phyloP scores from a whole-genome alignment of 1,139 yeast species.

The Taphrina deformans region DNA sequence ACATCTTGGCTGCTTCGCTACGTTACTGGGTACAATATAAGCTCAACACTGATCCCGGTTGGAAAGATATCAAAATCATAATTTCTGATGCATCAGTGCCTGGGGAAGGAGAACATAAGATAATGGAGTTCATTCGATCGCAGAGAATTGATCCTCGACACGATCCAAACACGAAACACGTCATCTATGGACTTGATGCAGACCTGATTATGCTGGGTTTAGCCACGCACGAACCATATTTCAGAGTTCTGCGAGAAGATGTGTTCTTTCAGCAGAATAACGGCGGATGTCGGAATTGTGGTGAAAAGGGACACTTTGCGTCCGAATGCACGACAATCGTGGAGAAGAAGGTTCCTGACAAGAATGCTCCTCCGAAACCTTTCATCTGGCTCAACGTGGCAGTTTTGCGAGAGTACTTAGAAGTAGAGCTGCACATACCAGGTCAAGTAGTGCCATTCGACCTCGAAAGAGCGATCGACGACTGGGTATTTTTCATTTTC shows the following conservation, averaged over 20 bases:
- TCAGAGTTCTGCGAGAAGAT: slow-evolving; percentile 89
- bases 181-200: slow-evolving; percentile 97
- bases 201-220: slow-evolving; percentile 96
- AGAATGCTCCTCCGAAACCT: slow-evolving; percentile 65
- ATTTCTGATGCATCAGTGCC: slow-evolving; percentile 98
- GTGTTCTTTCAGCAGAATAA: slow-evolving; percentile 73
- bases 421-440: slow-evolving; percentile 74
- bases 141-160: slow-evolving; percentile 73
- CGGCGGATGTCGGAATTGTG: slow-evolving; percentile 44
- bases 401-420: slow-evolving; percentile 82
- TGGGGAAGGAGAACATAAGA: slow-evolving; percentile 82
- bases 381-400: slow-evolving; percentile 92
- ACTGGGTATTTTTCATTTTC: slow-evolving; percentile 98
- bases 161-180: slow-evolving; percentile 85
- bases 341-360: slow-evolving; percentile 51
- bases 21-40: slow-evolving; percentile 91
- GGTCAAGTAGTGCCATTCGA: slow-evolving; percentile 74
- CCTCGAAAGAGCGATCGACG: slow-evolving; percentile 93
- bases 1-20: slow-evolving; percentile 75
- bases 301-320: slow-evolving; percentile 39
- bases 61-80: slow-evolving; percentile 77
- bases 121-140: slow-evolving; percentile 84
- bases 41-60: slow-evolving; percentile 82
- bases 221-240: slow-evolving; percentile 96
- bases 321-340: slow-evolving; percentile 40